Base-by-base conservation (phyloP, 805 yeast species). In the Ascoidea rubescens region DNA sequence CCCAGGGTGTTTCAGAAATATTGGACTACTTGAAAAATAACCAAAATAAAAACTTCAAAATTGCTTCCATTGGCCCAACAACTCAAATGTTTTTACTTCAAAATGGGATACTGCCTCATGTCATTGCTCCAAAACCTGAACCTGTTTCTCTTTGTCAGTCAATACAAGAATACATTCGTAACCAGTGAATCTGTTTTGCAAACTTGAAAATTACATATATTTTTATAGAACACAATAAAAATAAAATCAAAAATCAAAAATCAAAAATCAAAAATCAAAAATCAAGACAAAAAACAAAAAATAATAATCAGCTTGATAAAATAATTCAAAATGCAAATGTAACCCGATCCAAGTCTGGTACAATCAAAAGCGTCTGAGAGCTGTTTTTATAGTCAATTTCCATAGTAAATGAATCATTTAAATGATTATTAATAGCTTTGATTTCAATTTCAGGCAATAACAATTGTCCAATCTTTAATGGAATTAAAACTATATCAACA, bases 1-100 rank as follows among this genome's bases (percentile, higher is more conserved):
- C 96, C 0, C 95, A 93, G 59, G 96, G 96, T 0, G 83, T 95
- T 0, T 76, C 74, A 32, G 70, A 65, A 0, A 81, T 89, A 10
- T 76, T 86, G 4, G 65, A 73, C 7, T 71, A 72, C 55, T 52
- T 78, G n/a, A 63, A 61, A 49, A 49, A 47, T 45, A 12, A 49
- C 47, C 10, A 53, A 44, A 46, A 50, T n/a, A 48, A 53, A 4
- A 53, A 57, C 1, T 64, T 71, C 47, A 73, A 71, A 49, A 67
- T 88, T 14, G 96, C 95, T 0, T 80, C 90, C 4, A 91, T 91
- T 53, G 98, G 98, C 0, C 97, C 97, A 2, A 91, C 97, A 0
- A 91, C 98, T 0, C 56, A 61, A 8, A 79, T 84, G 52, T 72
- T 69, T 45, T 88, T 77, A 59, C 45, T 64, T 5, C 64, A 70